Base-by-base conservation (phyloP, 164 flowering plant genomes). In the Houttuynia cordata region DNA sequence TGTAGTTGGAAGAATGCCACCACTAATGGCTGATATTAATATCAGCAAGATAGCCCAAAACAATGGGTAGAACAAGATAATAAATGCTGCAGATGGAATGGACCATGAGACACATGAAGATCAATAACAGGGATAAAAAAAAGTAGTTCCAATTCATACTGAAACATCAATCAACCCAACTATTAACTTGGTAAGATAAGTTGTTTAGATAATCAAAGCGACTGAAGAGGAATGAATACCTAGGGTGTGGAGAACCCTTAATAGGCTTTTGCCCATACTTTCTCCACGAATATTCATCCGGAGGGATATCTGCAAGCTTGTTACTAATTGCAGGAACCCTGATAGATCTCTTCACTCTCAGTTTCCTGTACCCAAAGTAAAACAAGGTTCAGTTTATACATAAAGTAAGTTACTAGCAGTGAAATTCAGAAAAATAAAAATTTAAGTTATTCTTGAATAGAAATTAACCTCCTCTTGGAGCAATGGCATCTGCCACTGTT, bases 181-280 rank as follows among this genome's bases (percentile, higher is more conserved):
- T 6, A 30, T 30, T 2, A 30, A 30, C 37, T 30, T 30, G 6
- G 4, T 30, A 30, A 30, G 37, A 30, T 2, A 30, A 30, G 6
- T 30, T 30, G n/a, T n/a, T 30, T 30, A 30, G 37, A 30, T 30
- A 30, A 2, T 30, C 37, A 30, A 30, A 30, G 6, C 4, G 6
- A 30, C 37, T 30, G 37, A 2, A 30, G 37, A 30, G 37, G 37
- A 30, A 6, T 30, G 14, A 20, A 57, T 78, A 90, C 97, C 99
- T 84, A 10, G 99, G 97, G 45, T 93, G 94, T 55, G 99, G 97
- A 61, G 99, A 93, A 64, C 99, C 97, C 77, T 93, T 90, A 75
- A 90, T 93, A n/a, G 97, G 97, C 74, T 93, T 93, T 76, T 93
- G 99, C 24, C 97, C 99, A 71, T 90, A 93, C 67, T 90, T 93